Conservation (phyloP, 441 rosid species). For the Pelargonium australe region DNA sequence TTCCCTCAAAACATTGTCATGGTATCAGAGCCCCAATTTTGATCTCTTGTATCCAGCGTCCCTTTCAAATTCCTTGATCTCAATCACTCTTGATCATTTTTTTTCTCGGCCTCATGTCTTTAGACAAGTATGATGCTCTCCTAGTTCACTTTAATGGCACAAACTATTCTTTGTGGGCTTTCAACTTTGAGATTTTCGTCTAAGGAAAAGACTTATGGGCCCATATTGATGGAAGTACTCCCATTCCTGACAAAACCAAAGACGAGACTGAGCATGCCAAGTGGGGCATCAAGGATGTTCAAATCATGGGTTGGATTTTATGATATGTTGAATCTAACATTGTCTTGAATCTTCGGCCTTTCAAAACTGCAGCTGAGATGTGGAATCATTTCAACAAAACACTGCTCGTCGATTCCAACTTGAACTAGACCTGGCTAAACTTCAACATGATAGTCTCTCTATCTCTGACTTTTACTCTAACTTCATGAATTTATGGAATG, state of each 20-base stretch:
- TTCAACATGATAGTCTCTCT: not conserved
- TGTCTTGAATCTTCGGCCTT: not conserved
- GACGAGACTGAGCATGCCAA: too few relatives aligned
- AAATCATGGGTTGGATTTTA: too few relatives aligned
- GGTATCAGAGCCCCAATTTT: not conserved
- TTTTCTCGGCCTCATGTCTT: slow-evolving; percentile 8
- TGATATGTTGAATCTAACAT: too few relatives aligned
- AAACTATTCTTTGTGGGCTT: slow-evolving; percentile 17
- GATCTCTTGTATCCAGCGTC: not conserved
- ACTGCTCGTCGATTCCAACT: not conserved
- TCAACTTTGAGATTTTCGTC: slow-evolving; percentile 14
- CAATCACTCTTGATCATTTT: not conserved
- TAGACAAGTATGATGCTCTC: not conserved
- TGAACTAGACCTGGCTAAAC: not conserved
- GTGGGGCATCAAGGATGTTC: too few relatives aligned
- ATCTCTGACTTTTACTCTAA: not conserved
- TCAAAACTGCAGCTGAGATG: not conserved
- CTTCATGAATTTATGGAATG: not conserved
- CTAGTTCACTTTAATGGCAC: slow-evolving; percentile 7
- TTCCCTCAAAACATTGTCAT: not conserved
- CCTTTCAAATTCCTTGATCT: not conserved
- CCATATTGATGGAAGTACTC: slow-evolving; percentile 7
- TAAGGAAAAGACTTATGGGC: slow-evolving; percentile 11
- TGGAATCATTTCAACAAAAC: not conserved
- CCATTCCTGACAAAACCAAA: not conserved